Conservation (phyloP, 768 basidiomycete genomes). For the Calocybe indica region DNA sequence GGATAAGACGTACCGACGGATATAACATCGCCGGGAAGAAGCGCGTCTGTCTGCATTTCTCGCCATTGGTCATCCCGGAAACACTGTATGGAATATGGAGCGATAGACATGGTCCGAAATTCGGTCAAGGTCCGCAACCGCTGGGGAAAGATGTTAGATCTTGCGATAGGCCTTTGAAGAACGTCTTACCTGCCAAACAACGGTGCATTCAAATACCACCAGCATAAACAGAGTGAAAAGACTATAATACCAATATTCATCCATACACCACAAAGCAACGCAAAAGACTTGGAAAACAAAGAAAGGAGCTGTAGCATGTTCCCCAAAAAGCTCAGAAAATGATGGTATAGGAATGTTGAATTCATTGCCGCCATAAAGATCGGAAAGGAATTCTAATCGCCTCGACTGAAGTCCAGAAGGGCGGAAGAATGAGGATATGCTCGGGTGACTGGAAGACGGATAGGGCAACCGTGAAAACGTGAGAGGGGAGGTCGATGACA, state of each 20-base stretch:
- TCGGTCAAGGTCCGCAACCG: slow-evolving; percentile 91
- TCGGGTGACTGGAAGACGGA: slow-evolving; percentile 69
- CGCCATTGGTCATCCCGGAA: slow-evolving; percentile 79
- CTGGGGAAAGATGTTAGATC: slow-evolving; percentile 30
- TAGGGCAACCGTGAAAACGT: slow-evolving; percentile 83
- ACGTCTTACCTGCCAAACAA: slow-evolving; percentile 87
- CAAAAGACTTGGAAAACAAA: slow-evolving; percentile 99
- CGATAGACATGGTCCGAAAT: slow-evolving; percentile 94
- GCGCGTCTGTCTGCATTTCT: slow-evolving; percentile 74
- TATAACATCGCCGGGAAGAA: slow-evolving; percentile 90
- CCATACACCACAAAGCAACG: slow-evolving; percentile 94
- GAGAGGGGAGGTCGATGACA: slow-evolving; percentile 46
- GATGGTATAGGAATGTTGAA: slow-evolving; percentile 97
- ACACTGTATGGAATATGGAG: slow-evolving; percentile 81
- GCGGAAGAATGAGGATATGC: slow-evolving; percentile 57
- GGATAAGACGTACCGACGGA: slow-evolving; percentile 49
- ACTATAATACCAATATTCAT: slow-evolving; percentile 99
- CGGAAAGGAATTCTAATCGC: slow-evolving; percentile 44
- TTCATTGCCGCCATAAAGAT: slow-evolving; percentile 87
- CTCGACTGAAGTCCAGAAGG: slow-evolving; percentile 49
- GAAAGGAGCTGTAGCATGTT: slow-evolving; percentile 98
- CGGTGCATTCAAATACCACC: slow-evolving; percentile 96
- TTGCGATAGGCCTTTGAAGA: not conserved
- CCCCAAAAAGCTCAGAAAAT: slow-evolving; percentile 85
- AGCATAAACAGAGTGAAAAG: slow-evolving; percentile 99